phyloP scores from a whole-genome alignment of 495 filamentous ascomycete species.

The Cairneyella variabilis region DNA sequence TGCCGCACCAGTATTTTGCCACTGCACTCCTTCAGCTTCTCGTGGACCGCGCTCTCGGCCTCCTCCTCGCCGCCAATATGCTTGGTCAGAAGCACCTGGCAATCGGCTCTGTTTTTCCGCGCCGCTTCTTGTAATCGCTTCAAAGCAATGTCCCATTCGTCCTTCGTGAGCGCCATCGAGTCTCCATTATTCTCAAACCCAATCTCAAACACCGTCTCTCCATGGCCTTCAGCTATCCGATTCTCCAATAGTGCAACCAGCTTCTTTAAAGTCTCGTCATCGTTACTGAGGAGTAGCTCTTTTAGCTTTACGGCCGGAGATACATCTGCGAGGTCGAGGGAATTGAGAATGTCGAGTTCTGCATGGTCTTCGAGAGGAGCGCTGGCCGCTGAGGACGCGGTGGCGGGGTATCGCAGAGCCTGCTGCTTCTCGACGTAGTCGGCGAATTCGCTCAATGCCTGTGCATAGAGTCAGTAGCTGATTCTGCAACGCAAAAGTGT shows the following conservation, averaged over 20 bases:
- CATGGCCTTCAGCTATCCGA: conserved; percentile 79
- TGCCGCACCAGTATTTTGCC: conserved; percentile 84
- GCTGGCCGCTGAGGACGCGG: conserved; percentile 31
- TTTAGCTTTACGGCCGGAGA: conserved; percentile 65
- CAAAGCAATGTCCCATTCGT: conserved; percentile 77
- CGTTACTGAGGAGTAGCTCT: conserved; percentile 66
- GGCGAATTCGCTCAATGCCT: conserved; percentile 95
- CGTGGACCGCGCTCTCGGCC: conserved; percentile 46
- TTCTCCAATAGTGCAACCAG: conserved; percentile 58
- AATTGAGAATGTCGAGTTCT: conserved; percentile 89
- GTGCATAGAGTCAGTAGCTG: conserved; percentile 9
- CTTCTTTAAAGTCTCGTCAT: conserved; percentile 56
- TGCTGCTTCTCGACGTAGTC: conserved; percentile 97
- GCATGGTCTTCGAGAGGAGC: conserved; percentile 66
- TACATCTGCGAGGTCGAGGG: conserved; percentile 75
- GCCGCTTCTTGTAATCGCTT: conserved; percentile 63
- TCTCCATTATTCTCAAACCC: conserved; percentile 92
- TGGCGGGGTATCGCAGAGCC: conserved; percentile 52
- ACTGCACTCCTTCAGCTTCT: conserved; percentile 65
- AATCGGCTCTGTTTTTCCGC: conserved; percentile 64
- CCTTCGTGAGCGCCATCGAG: conserved; percentile 74
- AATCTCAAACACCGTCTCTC: conserved; percentile 87
- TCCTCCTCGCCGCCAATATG: conserved; percentile 82
- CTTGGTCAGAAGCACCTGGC: conserved; percentile 76
- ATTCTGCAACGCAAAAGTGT: too few relatives aligned